Evolutionary conservation across 2,329 filamentous ascomycete species (phyloP).

Genomic region (Hypoxylon rubiginosum): DNA sequence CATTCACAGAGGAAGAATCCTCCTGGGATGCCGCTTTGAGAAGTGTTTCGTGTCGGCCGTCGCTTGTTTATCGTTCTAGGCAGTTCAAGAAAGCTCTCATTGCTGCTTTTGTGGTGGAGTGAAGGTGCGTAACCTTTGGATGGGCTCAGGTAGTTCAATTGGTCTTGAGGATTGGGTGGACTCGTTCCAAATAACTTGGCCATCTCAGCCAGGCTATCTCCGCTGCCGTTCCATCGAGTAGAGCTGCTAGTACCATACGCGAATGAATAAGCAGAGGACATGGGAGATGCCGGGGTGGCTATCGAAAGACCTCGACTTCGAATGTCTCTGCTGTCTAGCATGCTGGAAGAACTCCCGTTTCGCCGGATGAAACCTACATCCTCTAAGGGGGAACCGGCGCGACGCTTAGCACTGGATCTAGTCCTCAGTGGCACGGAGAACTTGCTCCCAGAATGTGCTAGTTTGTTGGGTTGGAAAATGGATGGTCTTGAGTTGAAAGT

Average conservation of each 20-base stretch:
- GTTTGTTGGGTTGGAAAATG: conserved; percentile 13
- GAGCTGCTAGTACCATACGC: conserved; percentile 36
- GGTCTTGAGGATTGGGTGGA: conserved; percentile 29
- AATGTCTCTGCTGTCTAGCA: conserved; percentile 31
- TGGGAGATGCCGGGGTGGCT: conserved; percentile 32
- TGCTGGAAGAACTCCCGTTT: conserved; percentile 42
- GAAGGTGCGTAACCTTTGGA: conserved; percentile 24
- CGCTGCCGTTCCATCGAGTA: conserved; percentile 37
- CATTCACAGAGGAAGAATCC: conserved; percentile 34
- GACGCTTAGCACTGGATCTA: conserved; percentile 34
- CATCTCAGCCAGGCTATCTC: conserved; percentile 36
- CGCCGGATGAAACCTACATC: conserved; percentile 26
- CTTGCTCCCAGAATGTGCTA: conserved; percentile 1
- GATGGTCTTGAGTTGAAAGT: not conserved
- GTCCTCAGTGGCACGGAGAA: conserved; percentile 33
- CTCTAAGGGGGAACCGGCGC: conserved; percentile 36
- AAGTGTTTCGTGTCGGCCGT: conserved; percentile 11
- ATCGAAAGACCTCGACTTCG: conserved; percentile 31
- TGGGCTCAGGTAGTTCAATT: conserved; percentile 26
- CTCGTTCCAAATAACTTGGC: conserved; percentile 29
- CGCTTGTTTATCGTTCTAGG: conserved; percentile 34
- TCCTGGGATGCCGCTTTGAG: not conserved
- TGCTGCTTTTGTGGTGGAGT: conserved; percentile 40
- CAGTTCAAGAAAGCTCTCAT: conserved; percentile 39
- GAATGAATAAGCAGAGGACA: conserved; percentile 39